Evolutionary conservation across 169 alveolate species (phyloP), one percentile per base, ranked within the genome.

Genomic region (Cytauxzoon felis): DNA sequence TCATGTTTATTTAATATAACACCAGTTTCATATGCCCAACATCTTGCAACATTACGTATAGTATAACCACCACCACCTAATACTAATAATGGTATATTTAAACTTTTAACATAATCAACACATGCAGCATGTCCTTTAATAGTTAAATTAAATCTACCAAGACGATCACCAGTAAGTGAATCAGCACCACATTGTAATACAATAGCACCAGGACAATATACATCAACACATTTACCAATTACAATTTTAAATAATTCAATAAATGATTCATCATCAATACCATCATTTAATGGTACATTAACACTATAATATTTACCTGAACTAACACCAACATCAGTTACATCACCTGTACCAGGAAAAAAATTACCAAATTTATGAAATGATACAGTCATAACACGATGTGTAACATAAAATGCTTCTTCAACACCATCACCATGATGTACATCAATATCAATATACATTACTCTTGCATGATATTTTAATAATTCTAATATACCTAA

Each of bases 11-110:
- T 95, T 16, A 97, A 87, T 23, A 94, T 94, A 16, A 95, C 93
- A 0, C 97, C 98, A 3, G 99, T 97, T 82, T 97, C 99, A 82
- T 96, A 95, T 18, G 99, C 96, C 99, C 99, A 97, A 75, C 99
- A 95, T 54, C 99, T 81, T 0, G 99, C 97, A 5, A 97, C 99
- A 82, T 96, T 96, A 24, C 98, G 87, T 6, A 97, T 96, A 26
- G 99, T 97, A 84, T 97, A 97, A n/a, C 99, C 99, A 4, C 99
- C 98, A 0, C 98, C 99, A 32, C 98, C 98, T 58, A 95, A 61
- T 13, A 94, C 92, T 48, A 96, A 78, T 76, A 94, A 80, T 6
- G 99, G 98, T 21, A 94, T 70, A 24, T 93, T 94, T 80, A 93
- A 93, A 40, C 88, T 67, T 50, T 94, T 93, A 50, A 95, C 93